phyloP scores from a whole-genome alignment of 139 green algal species.

The Haematococcus lacustris region DNA sequence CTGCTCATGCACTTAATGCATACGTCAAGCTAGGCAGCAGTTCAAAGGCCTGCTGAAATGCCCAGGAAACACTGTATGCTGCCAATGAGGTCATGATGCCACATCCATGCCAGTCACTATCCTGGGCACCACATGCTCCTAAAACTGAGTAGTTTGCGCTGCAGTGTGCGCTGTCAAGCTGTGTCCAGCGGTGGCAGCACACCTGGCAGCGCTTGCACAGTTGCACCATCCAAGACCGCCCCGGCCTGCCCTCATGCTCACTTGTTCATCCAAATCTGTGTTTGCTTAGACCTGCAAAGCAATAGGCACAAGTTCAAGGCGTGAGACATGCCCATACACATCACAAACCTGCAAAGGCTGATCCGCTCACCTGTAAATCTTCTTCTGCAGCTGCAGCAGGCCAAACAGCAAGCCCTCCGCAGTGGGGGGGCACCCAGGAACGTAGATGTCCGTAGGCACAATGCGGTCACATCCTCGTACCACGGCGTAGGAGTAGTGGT shows the following conservation, averaged over 20 bases:
- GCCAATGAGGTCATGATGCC: too few species aligned
- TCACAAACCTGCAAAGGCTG: background rate
- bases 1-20: too few species aligned
- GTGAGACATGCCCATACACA: background rate
- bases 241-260: background rate
- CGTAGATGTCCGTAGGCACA: conserved; percentile 92
- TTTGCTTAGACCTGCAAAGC: conserved; percentile 12
- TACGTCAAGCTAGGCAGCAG: too few species aligned
- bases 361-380: conserved; percentile 30
- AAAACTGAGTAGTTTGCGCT: too few species aligned
- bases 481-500: conserved; percentile 95
- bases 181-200: too few species aligned
- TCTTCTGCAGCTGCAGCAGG: conserved; percentile 78
- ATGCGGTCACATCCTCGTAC: conserved; percentile 93
- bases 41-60: too few species aligned
- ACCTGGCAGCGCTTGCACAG: background rate
- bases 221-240: background rate
- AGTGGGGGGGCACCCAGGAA: conserved; percentile 91
- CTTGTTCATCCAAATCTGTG: conserved; percentile 27
- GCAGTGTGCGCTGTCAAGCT: too few species aligned
- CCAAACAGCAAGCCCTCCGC: conserved; percentile 93
- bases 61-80: too few species aligned
- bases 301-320: background rate
- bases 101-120: too few species aligned
- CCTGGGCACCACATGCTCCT: too few species aligned